Base-by-base conservation (phyloP, 2,329 filamentous ascomycete species). In the Orbilia oligospora region DNA sequence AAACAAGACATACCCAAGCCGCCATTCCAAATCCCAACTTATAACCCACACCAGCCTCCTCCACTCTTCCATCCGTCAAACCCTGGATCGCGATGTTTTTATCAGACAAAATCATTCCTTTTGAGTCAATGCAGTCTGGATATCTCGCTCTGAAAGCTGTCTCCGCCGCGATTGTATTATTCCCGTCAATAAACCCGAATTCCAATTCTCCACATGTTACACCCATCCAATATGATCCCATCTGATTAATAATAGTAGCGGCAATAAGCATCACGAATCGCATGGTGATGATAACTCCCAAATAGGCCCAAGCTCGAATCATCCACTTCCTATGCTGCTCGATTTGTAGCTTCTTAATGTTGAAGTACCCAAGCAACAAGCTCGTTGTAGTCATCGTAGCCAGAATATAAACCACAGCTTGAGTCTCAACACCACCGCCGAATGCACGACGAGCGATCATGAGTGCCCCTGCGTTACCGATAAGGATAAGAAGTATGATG, bases 261-360 rank as follows among this genome's bases (percentile, higher is more conserved):
- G 67, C 58, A 30, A 79, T 64, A 8, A 71, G 22, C 65, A 80
- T 65, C 10, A 82, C 81, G n/a, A 83, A 71, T 20, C 82, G 72
- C n/a, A 81, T 75, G 12, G 83, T 83, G 49, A 83, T 82, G 69
- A 83, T 83, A 41, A 75, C 81, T 10, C 71, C 81, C 72, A 83
- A 76, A 61, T 87, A 87, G 46, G 87, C 84, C 87, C 87, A 88
- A 6, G 87, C 85, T 22, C 89, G 83, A 33, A 91, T 81, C 89
- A 91, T 91, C 89, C 89, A 91, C 1, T 88, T 88, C 0, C 89
- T 86, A 77, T 91, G 89, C 81, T 90, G 87, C 36, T 90, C 88
- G 61, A 92, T 88, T 81, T 90, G 89, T 1, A 90, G 83, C 1
- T 85, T 84, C 82, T 88, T 90, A 82, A 91, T 87, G 79, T 90